phyloP scores from a whole-genome alignment of 305 asterid genomes.

The Fraxinus xanthoxyloides region DNA sequence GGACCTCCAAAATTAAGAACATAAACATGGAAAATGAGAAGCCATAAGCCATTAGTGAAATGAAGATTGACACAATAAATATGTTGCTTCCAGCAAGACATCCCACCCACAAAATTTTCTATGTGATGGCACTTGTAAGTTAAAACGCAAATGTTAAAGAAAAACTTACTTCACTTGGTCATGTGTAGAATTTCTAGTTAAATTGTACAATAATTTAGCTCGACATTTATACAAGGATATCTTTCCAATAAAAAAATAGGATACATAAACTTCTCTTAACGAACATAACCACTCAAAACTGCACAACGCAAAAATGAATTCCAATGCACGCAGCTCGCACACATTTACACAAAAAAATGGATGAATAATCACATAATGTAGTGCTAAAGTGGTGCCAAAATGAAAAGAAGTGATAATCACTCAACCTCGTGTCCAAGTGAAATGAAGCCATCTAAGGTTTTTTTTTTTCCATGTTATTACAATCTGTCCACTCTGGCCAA shows the following conservation, averaged over 20 bases:
- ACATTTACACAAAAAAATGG: background rate
- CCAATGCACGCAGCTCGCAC: background rate
- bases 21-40: slow-evolving; percentile 16
- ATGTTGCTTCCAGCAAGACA: background rate
- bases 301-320: background rate
- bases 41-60: background rate
- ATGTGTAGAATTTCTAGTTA: background rate
- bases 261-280: background rate
- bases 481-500: background rate
- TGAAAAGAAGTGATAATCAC: slow-evolving; percentile 4
- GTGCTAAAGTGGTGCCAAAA: background rate
- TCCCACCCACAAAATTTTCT: background rate
- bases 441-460: background rate
- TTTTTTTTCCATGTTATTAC: background rate
- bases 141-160: background rate
- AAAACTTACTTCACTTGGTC: background rate
- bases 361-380: background rate
- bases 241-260: background rate
- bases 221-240: background rate
- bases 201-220: background rate
- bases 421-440: background rate
- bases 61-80: background rate
- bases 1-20: slow-evolving; percentile 23
- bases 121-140: background rate
- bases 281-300: background rate